Conservation (phyloP, 768 basidiomycete species). For the Mrakia blollopis region DNA sequence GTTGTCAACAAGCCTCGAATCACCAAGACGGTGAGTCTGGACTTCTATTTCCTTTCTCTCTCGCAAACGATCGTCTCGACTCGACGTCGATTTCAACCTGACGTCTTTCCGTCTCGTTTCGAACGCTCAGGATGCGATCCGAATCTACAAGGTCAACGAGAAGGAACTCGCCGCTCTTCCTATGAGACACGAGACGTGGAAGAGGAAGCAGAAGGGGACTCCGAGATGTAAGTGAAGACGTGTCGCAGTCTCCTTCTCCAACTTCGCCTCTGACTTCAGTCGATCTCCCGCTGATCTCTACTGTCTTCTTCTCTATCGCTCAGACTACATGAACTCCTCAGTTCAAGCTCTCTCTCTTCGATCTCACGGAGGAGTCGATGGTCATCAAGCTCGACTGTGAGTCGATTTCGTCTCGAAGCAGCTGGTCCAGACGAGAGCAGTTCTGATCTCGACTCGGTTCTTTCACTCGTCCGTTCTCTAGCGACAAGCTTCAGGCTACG, state of each 20-base stretch:
- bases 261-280: too few species aligned
- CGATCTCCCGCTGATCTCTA: neutral
- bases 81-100: too few species aligned
- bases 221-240: neutral
- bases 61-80: too few species aligned
- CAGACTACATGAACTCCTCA: neutral
- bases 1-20: neutral
- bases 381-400: neutral
- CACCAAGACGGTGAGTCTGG: neutral
- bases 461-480: too few species aligned
- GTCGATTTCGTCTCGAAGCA: too few species aligned
- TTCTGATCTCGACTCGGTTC: neutral
- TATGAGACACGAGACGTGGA: neutral
- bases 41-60: too few species aligned
- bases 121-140: neutral
- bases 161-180: neutral
- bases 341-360: neutral
- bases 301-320: neutral
- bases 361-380: neutral
- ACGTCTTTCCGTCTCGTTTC: too few species aligned
- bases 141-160: slow-evolving; percentile 1
- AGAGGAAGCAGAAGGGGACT: neutral
- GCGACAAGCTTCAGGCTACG: too few species aligned
- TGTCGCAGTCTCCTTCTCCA: too few species aligned
- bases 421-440: neutral